Conservation (phyloP, 1,139 yeast species). For the Saccharomyces pastorianus region DNA sequence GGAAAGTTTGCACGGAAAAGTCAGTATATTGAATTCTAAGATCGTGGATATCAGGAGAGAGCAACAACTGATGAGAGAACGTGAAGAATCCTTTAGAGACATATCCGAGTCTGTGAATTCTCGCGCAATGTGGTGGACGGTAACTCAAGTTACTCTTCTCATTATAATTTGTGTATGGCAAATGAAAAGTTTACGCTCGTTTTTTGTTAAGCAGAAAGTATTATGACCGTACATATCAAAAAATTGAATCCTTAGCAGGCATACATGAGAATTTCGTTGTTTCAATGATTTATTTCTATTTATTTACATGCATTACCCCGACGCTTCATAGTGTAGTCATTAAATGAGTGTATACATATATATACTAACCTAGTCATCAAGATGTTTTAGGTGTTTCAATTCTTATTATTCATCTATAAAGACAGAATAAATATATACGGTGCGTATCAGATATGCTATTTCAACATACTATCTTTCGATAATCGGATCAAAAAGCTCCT, state of each 20-base stretch:
- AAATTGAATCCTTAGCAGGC: neutral
- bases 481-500: neutral
- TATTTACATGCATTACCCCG: neutral
- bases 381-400: neutral
- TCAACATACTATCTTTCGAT: neutral
- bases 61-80: conserved; percentile 57
- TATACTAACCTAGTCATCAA: neutral
- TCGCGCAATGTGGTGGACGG: conserved; percentile 57
- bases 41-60: conserved; percentile 53
- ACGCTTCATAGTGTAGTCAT: neutral
- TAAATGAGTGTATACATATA: neutral
- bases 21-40: conserved; percentile 46
- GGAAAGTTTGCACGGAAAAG: conserved; percentile 44
- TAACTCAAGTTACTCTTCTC: conserved; percentile 51
- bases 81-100: conserved; percentile 63
- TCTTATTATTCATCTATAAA: neutral
- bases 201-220: conserved; percentile 59
- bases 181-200: conserved; percentile 50
- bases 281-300: neutral
- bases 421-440: neutral
- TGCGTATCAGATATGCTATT: neutral
- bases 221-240: conserved; percentile 33
- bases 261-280: neutral
- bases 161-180: conserved; percentile 62
- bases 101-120: conserved; percentile 58